Base-by-base conservation (phyloP, 225 moss, liverwort and hornwort genomes). In the Neckera pumila region DNA sequence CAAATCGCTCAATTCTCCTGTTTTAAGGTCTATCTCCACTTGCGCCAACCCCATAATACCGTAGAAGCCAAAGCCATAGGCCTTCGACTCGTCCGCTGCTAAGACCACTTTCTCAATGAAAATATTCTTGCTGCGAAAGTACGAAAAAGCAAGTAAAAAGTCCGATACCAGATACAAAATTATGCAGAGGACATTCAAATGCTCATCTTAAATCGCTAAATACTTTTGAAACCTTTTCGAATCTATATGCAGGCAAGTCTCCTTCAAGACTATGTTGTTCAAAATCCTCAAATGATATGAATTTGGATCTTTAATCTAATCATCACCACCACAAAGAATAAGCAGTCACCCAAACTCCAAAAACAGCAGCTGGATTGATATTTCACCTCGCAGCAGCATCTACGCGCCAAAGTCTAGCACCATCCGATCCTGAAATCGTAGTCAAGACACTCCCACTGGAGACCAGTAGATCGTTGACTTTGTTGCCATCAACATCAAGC, bases 401-500 rank as follows among this genome's bases (percentile, higher is more conserved):
- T 90, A 92, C 85, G 84, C 94, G 95, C 98, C 98, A 99, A 79
- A 97, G 90, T 84, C 90, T 87, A 67, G 88, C 82, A 83, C 98
- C 98, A 88, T 97, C 96, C 11, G 90, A 79, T 79, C 93, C 95
- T 82, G 98, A 99, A 89, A 99, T 54, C 65, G 96, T 96, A 93
- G 93, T 94, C 79, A 99, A 90, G 43, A 93, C 76, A 90, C 95
- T 95, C 77, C 98, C 96, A 87, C 94, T 91, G 43, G 80, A 91
- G 80, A 99, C 93, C n/a, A 97, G 76, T 67, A 99, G 62, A 88
- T 97, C 96, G 87, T 92, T 96, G 88, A 95, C 73, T 89, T 88
- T 95, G 85, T 97, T 94, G 89, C 86, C 90, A 91, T 97, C 95
- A 73, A 97, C 86, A 91, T 96, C 98, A 85, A 97, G 81, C 98